A percentile compares a stretch with the other conserved stretches of the same genome.
Conservation (phyloP, 163 green algal species). For the Chlorella variabilis region DNA sequence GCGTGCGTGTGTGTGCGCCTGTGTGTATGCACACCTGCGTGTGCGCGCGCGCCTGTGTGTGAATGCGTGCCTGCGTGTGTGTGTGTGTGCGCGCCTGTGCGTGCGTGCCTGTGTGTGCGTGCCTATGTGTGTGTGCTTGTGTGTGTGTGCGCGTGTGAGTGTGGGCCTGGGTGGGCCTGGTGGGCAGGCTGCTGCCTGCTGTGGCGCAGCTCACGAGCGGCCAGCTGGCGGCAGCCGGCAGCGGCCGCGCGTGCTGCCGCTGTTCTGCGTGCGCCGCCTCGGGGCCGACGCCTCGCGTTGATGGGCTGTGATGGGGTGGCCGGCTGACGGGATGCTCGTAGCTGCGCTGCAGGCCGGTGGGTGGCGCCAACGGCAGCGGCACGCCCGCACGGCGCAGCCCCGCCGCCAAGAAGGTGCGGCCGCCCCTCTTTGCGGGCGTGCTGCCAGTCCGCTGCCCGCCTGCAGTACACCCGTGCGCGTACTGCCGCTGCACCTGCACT, state of each 20-base stretch:
- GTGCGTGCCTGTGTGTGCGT: background rate
- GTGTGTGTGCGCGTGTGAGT: background rate
- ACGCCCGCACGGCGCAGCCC: background rate
- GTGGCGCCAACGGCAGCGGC: background rate
- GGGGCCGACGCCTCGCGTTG: no score
- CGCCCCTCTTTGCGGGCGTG: background rate
- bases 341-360: background rate
- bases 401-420: background rate
- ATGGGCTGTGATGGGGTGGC: no score
- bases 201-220: no score
- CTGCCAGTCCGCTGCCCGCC: background rate
- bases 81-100: conserved; percentile 1
- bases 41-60: no score
- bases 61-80: background rate
- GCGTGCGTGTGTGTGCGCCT: background rate
- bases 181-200: no score
- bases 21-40: no score
- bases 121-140: no score
- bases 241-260: no score
- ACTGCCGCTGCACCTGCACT: background rate
- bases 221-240: no score
- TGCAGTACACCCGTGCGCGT: background rate
- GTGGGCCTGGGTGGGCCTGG: background rate
- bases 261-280: no score
- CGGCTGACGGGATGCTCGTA: no score